Conservation (phyloP, 2,329 filamentous ascomycete species). For the Colletotrichum musae region DNA sequence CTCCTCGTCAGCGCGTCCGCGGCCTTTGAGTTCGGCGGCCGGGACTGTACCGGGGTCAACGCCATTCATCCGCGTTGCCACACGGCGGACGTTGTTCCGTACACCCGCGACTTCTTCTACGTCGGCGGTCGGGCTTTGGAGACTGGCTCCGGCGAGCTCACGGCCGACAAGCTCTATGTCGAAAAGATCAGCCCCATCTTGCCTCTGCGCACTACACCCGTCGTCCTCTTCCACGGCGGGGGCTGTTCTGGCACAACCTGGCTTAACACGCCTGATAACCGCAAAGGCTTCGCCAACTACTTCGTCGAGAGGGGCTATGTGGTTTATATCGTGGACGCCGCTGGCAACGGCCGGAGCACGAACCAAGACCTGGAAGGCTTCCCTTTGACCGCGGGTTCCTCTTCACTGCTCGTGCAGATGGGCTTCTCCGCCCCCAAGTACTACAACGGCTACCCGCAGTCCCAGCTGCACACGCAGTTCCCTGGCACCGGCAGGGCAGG, state of each 20-base stretch:
- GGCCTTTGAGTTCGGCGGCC: neutral
- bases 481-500: conserved; percentile 50
- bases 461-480: conserved; percentile 54
- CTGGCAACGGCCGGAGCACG: conserved; percentile 55
- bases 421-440: conserved; percentile 51
- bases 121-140: conserved; percentile 53
- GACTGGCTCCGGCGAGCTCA: conserved; percentile 47
- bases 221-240: conserved; percentile 31
- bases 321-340: conserved; percentile 61
- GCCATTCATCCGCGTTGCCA: conserved; percentile 20
- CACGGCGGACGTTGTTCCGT: conserved; percentile 29
- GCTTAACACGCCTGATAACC: conserved; percentile 62
- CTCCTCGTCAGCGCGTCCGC: neutral
- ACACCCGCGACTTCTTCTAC: conserved; percentile 51
- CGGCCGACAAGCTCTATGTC: conserved; percentile 66
- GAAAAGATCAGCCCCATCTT: conserved; percentile 58
- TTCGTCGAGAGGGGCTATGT: conserved; percentile 58
- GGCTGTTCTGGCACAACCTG: conserved; percentile 44
- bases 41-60: conserved; percentile 21
- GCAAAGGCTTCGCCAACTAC: conserved; percentile 60
- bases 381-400: conserved; percentile 39
- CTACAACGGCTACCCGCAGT: conserved; percentile 45
- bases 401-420: conserved; percentile 44
- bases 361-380: conserved; percentile 43
- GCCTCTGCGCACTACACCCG: neutral